Conservation (phyloP, 352 stramenopile species). For the Phytophthora multivora region DNA sequence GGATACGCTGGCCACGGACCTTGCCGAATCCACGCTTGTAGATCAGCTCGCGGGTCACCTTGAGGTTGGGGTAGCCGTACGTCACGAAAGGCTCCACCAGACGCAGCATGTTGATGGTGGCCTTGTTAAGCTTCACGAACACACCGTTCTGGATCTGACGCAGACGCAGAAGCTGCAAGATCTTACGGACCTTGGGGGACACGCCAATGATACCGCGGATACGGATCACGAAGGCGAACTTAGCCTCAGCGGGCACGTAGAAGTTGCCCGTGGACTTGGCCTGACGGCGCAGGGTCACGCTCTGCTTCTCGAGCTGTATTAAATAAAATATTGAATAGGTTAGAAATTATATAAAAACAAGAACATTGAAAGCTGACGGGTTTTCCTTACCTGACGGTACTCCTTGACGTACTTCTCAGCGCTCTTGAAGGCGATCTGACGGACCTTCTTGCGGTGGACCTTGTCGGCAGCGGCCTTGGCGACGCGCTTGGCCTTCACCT, state of each 20-base stretch:
- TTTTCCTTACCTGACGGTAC: conserved; percentile 89
- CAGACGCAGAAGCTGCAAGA: conserved; percentile 99
- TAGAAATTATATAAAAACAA: too few relatives aligned
- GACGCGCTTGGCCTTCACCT: conserved; percentile 87
- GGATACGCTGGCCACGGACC: conserved; percentile 97
- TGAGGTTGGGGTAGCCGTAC: conserved; percentile 98
- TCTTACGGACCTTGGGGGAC: conserved; percentile 95
- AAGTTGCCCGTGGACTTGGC: conserved; percentile 97
- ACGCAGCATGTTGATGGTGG: conserved; percentile 99
- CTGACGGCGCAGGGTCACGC: conserved; percentile 94
- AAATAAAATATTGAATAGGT: too few relatives aligned
- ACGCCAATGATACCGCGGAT: conserved; percentile 99
- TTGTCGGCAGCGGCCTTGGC: conserved; percentile 80
- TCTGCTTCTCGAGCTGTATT: conserved; percentile 89
- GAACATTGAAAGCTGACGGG: too few relatives aligned
- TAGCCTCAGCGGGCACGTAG: conserved; percentile 97
- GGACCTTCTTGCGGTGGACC: conserved; percentile 87
- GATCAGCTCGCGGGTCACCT: conserved; percentile 97
- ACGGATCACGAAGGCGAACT: conserved; percentile 98
- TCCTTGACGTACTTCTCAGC: conserved; percentile 99
- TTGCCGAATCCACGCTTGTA: conserved; percentile 99
- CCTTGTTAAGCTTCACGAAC: conserved; percentile 99
- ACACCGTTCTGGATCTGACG: conserved; percentile 99
- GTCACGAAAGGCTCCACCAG: conserved; percentile 98
- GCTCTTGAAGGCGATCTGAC: conserved; percentile 92